A percentile compares a stretch with the other conserved stretches of the same genome.
Conservation (phyloP, 148 eudicot genomes). For the Camellia sinensis region DNA sequence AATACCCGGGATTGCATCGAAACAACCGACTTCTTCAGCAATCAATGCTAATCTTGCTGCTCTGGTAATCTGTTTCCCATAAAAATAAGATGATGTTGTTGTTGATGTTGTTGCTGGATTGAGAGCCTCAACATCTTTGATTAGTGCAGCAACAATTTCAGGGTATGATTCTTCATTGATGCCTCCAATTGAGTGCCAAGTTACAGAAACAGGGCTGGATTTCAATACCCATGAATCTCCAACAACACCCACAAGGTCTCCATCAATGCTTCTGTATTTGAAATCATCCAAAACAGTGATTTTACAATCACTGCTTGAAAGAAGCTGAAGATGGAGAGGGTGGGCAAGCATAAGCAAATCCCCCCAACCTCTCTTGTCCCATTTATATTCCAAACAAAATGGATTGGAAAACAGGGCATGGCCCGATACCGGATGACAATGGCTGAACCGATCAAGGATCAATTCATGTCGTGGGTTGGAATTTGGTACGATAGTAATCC, state of each 20-base stretch:
- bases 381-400: slow-evolving; percentile 65
- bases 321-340: slow-evolving; percentile 28
- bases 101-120: slow-evolving; percentile 39
- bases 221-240: too few species aligned
- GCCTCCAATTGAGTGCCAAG: too few species aligned
- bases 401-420: slow-evolving; percentile 54
- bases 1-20: too few species aligned
- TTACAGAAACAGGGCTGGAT: too few species aligned
- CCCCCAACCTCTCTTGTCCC: slow-evolving; percentile 81
- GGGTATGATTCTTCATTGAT: too few species aligned
- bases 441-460: slow-evolving; percentile 62
- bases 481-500: slow-evolving; percentile 60
- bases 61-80: slow-evolving; percentile 76
- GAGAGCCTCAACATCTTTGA: background rate
- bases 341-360: slow-evolving; percentile 63
- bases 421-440: slow-evolving; percentile 77
- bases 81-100: slow-evolving; percentile 73
- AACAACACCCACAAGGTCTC: too few species aligned
- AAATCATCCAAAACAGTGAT: slow-evolving; percentile 59
- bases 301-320: slow-evolving; percentile 32
- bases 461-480: slow-evolving; percentile 35
- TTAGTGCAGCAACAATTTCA: too few species aligned
- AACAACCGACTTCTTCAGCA: too few species aligned
- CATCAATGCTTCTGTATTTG: slow-evolving; percentile 56
- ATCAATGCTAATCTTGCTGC: slow-evolving; percentile 87